These are phyloP conservation scores for Chenopodium album DNA, from an alignment of 148 eudicot genomes.

Conservation along the genomic window DNA sequence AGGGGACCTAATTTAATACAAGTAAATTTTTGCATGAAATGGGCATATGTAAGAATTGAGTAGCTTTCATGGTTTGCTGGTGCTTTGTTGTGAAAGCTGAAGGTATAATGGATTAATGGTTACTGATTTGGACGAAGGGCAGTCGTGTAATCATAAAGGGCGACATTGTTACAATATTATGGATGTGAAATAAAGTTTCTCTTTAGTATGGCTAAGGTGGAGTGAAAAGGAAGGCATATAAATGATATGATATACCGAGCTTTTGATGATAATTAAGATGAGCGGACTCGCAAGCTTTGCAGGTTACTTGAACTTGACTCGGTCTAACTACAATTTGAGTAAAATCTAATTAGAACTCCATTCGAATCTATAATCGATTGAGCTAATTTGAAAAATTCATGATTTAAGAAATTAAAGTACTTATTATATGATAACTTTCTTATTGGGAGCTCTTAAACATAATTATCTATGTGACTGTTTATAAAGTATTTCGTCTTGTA, in stretches of 20 bases:
- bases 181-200: background rate
- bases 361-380: too few relatives aligned
- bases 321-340: too few relatives aligned
- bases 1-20: background rate
- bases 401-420: too few relatives aligned
- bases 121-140: background rate
- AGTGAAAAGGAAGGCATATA: background rate
- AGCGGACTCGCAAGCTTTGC: background rate
- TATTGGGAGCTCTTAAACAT: too few relatives aligned
- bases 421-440: too few relatives aligned
- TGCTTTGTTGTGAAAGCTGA: background rate
- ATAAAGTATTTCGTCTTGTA: too few relatives aligned
- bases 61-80: background rate
- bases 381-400: too few relatives aligned
- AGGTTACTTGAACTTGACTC: too few relatives aligned
- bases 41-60: background rate
- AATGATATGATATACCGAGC: too few relatives aligned
- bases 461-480: too few relatives aligned
- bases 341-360: too few relatives aligned
- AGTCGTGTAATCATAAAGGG: background rate
- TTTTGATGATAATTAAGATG: background rate
- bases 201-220: background rate
- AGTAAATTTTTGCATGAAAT: background rate
- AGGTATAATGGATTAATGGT: background rate
- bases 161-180: background rate